Conservation (phyloP, 2,329 filamentous ascomycete species). For the Colletotrichum tropicale region DNA sequence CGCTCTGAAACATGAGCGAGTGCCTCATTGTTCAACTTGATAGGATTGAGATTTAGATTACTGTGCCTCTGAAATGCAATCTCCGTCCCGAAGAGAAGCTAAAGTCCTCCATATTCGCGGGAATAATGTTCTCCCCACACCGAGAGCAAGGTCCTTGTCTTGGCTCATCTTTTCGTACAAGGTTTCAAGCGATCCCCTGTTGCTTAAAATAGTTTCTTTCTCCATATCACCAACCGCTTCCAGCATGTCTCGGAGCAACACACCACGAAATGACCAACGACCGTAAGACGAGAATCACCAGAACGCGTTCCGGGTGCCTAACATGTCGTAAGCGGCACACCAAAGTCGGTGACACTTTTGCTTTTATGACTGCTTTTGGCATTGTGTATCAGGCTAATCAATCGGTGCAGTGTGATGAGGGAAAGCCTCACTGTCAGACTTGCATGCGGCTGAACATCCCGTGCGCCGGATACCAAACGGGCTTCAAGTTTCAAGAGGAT, state of each 20-base stretch:
- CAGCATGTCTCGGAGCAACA: background rate
- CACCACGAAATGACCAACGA: background rate
- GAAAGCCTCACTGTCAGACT: background rate
- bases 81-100: accelerated
- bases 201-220: background rate
- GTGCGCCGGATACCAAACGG: background rate
- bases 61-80: accelerated
- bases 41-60: background rate
- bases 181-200: background rate
- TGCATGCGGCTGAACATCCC: background rate
- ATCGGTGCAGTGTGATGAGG: background rate
- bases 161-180: background rate
- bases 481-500: background rate
- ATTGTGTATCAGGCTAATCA: background rate
- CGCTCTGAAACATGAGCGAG: background rate
- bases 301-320: background rate
- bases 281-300: background rate
- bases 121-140: background rate
- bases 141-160: background rate
- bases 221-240: background rate
- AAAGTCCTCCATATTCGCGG: background rate
- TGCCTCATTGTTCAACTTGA: accelerated
- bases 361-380: background rate
- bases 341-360: background rate
- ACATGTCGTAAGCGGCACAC: background rate